Base-by-base conservation (phyloP, 805 yeast species). In the Candida ficus region DNA sequence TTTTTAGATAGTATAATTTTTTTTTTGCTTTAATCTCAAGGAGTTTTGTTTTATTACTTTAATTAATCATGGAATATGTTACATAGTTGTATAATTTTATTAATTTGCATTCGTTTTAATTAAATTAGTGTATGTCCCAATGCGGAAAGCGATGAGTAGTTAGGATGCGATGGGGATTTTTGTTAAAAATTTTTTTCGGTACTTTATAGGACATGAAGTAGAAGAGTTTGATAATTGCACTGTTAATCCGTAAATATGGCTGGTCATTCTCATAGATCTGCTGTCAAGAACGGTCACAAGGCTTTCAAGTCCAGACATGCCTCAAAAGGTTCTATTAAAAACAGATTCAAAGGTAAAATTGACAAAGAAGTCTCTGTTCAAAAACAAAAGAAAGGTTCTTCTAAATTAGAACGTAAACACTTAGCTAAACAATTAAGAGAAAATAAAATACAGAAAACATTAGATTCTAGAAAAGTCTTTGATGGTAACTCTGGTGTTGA, bases 301-400 rank as follows among this genome's bases (percentile, higher is more conserved):
- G 75, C 90, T 9, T 95, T 88, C 73, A 95, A 93, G 60, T 77
- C 95, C 3, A 84, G 81, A 58, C 99, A 93, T 68, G 76, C 96
- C 17, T 77, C 95, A 12, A 93, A 93, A 58, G 84, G 96, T 45
- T 77, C 89, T 27, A 62, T 91, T 54, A 95, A 89, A 58, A 85
- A 87, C 48, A 70, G 77, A 44, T 69, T 68, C 53, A 90, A 84
- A 57, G 98, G 98, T 45, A 90, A 88, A 61, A 86, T 91, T 27
- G 98, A 90, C 57, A 84, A 82, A 53, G 64, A 75, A 25, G 59
- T 68, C 55, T 67, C 21, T 14, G 33, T 49, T 20, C 55, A 57
- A 30, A 64, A 63, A 36, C 52, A 53, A 17, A 42, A 52, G 38
- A 63, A 61, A 44, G 57, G 55, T 12, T 46, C 56, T 4, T 60